Evolutionary conservation across 257 asterid species (phyloP).

Genomic region (Gardenia jasminoides): DNA sequence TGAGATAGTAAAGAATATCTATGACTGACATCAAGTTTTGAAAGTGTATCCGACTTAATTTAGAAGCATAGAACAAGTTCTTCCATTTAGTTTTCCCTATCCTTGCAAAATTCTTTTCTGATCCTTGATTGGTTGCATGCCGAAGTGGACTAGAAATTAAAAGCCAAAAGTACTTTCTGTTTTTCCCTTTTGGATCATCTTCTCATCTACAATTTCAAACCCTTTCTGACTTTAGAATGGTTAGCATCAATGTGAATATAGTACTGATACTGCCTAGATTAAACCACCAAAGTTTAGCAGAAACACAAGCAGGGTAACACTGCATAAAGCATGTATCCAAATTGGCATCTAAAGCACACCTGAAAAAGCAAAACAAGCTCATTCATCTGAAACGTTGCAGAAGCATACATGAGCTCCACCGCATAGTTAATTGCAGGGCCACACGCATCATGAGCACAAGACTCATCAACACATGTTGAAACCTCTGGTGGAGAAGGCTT

Average conservation of each 20-base stretch:
- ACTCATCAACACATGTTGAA: constrained; percentile 72
- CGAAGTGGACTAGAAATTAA: not conserved
- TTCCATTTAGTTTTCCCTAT: not conserved
- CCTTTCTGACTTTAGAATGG: not conserved
- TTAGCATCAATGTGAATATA: not conserved
- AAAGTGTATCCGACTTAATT: not conserved
- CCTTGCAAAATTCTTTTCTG: not conserved
- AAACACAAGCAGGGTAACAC: not conserved
- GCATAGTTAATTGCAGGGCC: constrained; percentile 78
- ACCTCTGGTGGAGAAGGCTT: constrained; percentile 63
- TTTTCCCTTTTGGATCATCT: not conserved
- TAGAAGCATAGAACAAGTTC: not conserved
- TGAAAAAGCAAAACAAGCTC: constrained; percentile 72
- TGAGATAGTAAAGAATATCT: not conserved
- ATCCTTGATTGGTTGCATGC: not conserved
- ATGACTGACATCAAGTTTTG: not conserved
- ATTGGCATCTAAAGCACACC: constrained; percentile 32
- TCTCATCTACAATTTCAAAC: not conserved
- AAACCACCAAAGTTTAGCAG: not conserved
- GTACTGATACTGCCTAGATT: not conserved
- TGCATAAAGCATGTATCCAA: not conserved
- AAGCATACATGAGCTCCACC: constrained; percentile 86
- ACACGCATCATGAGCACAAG: constrained; percentile 79
- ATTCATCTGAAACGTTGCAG: constrained; percentile 66
- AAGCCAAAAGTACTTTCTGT: not conserved